Conservation (phyloP, 495 filamentous ascomycete species). For the Evernia prunastri region DNA sequence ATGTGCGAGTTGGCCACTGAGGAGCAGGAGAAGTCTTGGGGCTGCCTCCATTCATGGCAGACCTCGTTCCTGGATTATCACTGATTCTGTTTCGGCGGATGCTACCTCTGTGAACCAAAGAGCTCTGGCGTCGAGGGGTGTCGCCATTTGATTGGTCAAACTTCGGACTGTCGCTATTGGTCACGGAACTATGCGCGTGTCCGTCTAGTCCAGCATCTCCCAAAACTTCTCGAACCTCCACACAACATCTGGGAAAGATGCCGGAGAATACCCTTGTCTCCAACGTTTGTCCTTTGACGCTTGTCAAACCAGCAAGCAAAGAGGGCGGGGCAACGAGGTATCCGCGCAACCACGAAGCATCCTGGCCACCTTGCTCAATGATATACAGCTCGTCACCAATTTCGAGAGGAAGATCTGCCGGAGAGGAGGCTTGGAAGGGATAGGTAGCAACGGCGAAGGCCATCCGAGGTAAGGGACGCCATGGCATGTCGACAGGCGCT, state of each 20-base stretch:
- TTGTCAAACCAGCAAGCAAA: conserved; percentile 84
- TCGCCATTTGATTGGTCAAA: conserved; percentile 12
- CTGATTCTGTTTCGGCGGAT: conserved; percentile 15
- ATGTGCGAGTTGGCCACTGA: conserved; percentile 9
- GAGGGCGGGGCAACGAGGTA: conserved; percentile 94
- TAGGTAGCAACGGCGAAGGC: conserved; percentile 94
- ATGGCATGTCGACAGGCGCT: conserved; percentile 61
- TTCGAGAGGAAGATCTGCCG: conserved; percentile 92
- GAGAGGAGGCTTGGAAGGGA: conserved; percentile 78
- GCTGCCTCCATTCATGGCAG: conserved; percentile 14
- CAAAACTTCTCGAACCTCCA: conserved; percentile 73
- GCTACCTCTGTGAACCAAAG: conserved; percentile 15
- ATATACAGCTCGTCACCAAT: conserved; percentile 98
- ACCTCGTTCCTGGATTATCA: conserved; percentile 1
- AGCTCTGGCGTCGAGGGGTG: conserved; percentile 5
- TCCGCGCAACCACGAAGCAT: conserved; percentile 87
- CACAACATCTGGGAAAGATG: conserved; percentile 90
- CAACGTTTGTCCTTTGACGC: conserved; percentile 83
- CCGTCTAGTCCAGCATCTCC: conserved; percentile 49
- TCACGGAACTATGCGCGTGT: conserved; percentile 17
- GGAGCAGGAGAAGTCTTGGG: conserved; percentile 5
- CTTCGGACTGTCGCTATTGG: conserved; percentile 18
- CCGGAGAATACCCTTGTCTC: conserved; percentile 95
- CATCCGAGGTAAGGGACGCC: conserved; percentile 93
- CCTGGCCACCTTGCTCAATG: conserved; percentile 83